Base-by-base conservation (phyloP, 441 rosid genomes). In the Geranium incanum region DNA sequence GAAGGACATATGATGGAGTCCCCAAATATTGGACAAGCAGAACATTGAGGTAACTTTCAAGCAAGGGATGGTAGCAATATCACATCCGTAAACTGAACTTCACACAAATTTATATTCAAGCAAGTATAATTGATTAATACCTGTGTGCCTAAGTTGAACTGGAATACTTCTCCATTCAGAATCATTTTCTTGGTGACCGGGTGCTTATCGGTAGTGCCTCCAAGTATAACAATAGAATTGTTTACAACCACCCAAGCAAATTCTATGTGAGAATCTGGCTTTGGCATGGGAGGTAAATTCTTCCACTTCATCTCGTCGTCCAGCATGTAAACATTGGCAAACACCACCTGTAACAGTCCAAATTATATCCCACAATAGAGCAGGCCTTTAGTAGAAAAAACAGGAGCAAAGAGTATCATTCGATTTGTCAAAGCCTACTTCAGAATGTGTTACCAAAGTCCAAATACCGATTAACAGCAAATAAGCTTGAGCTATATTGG, bases 181-280 rank as follows among this genome's bases (percentile, higher is more conserved):
- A 94, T 84, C 93, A 94, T 94, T 84, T 71, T 89, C 78, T 94
- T 94, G 37, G 97, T 94, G 65, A 77, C 70, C 28, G 97, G 99
- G 78, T 95, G 99, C 82, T 89, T 95, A 70, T 92, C 98, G 28
- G 97, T 92, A 12, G 99, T 92, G 80, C 99, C 99, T 77, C 98
- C 99, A 68, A 81, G 88, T 43, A 95, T 83, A 59, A 95, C 81
- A 33, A 90, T 83, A 18, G 99, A 90, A 82, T 89, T 84, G 75
- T 92, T 89, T 68, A 91, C 97, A 6, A 88, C 68, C 13, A 74
- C 76, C 98, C 98, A 94, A 74, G 97, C 97, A 81, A 90, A 95
- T 68, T 95, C 98, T 37, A 95, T 89, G 76, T 95, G 99, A 0
- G 98, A 92, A 77, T 92, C 88, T 0, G 99, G 95, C 71, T 95